phyloP scores from a whole-genome alignment of 345 rosid genomes.

The Lepidium aucheri region DNA sequence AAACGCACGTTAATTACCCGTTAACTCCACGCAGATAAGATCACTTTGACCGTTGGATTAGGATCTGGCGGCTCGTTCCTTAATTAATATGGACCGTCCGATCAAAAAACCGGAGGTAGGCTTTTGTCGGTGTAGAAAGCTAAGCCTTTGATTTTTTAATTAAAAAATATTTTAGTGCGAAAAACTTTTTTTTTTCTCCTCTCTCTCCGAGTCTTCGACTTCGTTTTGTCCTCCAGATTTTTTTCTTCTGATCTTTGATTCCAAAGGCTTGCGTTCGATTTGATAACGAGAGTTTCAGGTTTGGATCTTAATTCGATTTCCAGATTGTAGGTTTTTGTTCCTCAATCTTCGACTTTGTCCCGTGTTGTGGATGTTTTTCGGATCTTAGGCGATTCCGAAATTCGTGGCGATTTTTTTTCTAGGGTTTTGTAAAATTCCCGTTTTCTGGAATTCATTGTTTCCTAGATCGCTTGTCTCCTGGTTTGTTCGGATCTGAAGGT shows the following conservation, averaged over 20 bases:
- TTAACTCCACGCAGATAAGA: conserved; percentile 4
- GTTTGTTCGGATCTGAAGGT: conserved; percentile 5
- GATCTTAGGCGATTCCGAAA: conserved; percentile 13
- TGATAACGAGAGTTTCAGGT: not conserved
- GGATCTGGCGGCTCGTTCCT: conserved; percentile 24
- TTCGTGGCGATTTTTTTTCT: conserved; percentile 13
- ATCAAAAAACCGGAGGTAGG: conserved; percentile 3
- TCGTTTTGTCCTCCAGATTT: conserved; percentile 6
- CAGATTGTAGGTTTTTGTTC: not conserved
- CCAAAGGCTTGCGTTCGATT: not conserved
- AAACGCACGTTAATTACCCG: conserved; percentile 11
- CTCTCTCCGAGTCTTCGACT: not conserved
- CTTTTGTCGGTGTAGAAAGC: conserved; percentile 18
- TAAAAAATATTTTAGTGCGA: not conserved
- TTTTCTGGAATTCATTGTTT: not conserved
- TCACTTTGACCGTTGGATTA: conserved; percentile 15
- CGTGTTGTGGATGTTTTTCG: conserved; percentile 5
- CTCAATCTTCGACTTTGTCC: not conserved
- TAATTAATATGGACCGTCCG: conserved; percentile 13
- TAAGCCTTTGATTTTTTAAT: not conserved
- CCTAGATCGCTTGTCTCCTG: not conserved
- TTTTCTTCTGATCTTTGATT: not conserved
- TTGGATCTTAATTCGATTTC: not conserved
- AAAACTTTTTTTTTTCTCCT: not conserved
- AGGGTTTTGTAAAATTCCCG: conserved; percentile 19